These are phyloP conservation scores for Ophiosphaerella narmari DNA, from an alignment of 2,329 filamentous ascomycete species.

Conservation along the genomic window DNA sequence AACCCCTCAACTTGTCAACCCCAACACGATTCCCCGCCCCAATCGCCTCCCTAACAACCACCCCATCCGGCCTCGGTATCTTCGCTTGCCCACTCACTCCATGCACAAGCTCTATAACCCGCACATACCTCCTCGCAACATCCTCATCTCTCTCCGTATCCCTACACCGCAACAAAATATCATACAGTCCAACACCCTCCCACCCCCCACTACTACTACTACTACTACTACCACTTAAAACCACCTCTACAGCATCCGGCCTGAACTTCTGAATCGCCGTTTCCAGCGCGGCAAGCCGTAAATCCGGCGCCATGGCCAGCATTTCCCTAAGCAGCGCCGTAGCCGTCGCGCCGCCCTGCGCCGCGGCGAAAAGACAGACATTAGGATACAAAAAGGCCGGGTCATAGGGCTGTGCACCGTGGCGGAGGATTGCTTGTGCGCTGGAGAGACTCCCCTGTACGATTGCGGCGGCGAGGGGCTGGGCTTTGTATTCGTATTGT, in stretches of 20 bases:
- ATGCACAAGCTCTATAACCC: not conserved
- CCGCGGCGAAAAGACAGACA: not conserved
- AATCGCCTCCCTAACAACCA: not conserved
- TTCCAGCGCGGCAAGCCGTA: not conserved
- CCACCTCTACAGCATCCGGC: not conserved
- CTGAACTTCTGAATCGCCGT: not conserved
- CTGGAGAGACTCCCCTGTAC: not conserved
- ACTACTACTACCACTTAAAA: not conserved
- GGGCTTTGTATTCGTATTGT: not conserved
- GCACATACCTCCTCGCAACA: not conserved
- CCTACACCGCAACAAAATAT: not conserved
- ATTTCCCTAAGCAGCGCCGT: not conserved
- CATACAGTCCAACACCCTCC: not conserved
- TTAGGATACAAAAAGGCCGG: not conserved
- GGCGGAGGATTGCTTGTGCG: not conserved
- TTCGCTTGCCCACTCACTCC: not conserved
- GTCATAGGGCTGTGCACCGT: not conserved
- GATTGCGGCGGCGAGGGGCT: not conserved
- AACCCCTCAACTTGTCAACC: not conserved
- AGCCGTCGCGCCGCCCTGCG: not conserved
- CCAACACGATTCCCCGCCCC: not conserved
- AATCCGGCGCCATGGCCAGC: not conserved
- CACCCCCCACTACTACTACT: too few relatives aligned
- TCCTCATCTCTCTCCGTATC: not conserved
- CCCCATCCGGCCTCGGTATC: not conserved